Evolutionary conservation across 768 basidiomycete species (phyloP).

Genomic region (Flagelloscypha sp.): DNA sequence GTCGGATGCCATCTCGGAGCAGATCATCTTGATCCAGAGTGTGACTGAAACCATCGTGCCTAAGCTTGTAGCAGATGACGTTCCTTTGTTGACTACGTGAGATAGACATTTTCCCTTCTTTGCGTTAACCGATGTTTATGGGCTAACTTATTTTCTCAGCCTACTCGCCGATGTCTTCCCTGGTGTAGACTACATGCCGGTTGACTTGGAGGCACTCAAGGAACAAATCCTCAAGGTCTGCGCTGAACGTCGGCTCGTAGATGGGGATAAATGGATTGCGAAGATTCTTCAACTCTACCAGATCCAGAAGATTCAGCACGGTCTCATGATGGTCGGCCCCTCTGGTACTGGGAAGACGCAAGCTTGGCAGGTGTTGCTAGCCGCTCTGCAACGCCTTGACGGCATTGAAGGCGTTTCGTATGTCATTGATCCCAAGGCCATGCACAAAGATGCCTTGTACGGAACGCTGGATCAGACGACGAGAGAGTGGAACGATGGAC

Average conservation of each 20-base stretch:
- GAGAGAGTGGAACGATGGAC: constrained; percentile 97
- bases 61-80: constrained; percentile 95
- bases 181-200: constrained; percentile 84
- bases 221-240: constrained; percentile 84
- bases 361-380: constrained; percentile 91
- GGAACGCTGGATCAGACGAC: constrained; percentile 96
- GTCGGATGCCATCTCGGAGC: constrained; percentile 75
- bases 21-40: constrained; percentile 96
- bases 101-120: constrained; percentile 11
- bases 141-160: constrained; percentile 30
- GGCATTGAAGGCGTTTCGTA: constrained; percentile 89
- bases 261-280: constrained; percentile 83
- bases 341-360: constrained; percentile 96
- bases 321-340: constrained; percentile 99
- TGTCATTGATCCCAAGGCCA: constrained; percentile 98
- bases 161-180: constrained; percentile 96
- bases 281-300: constrained; percentile 98
- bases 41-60: constrained; percentile 98
- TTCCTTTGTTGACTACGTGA: constrained; percentile 86
- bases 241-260: constrained; percentile 72
- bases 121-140: constrained; percentile 5
- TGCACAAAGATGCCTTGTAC: constrained; percentile 96
- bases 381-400: constrained; percentile 85
- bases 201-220: constrained; percentile 80
- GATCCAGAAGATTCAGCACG: constrained; percentile 99